phyloP scores from a whole-genome alignment of 371 early-diverging fungal species.

The Dichotomocladium elegans region DNA sequence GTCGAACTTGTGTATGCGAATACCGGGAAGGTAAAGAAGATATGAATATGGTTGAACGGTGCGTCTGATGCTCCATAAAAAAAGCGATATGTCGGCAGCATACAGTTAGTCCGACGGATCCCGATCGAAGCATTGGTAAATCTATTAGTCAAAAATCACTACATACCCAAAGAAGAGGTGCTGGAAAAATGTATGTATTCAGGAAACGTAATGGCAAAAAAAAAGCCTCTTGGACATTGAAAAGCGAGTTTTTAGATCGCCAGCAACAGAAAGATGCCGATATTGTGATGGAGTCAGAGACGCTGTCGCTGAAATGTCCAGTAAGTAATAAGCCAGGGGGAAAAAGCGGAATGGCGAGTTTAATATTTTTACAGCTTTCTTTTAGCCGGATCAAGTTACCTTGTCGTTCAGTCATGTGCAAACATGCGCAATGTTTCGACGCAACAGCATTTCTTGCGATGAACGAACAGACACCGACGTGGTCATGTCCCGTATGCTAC shows the following conservation, averaged over 20 bases:
- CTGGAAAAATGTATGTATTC: slow-evolving; percentile 42
- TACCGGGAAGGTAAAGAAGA: slow-evolving; percentile 43
- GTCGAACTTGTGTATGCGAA: slow-evolving; percentile 59
- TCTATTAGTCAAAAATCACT: slow-evolving; percentile 30
- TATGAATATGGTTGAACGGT: neutral
- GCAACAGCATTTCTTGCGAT: slow-evolving; percentile 60
- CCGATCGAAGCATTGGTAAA: slow-evolving; percentile 41
- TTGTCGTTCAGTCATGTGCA: slow-evolving; percentile 55
- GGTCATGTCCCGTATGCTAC: slow-evolving; percentile 76
- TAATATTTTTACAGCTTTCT: slow-evolving; percentile 41
- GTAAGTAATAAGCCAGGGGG: slow-evolving; percentile 23
- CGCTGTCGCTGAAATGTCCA: slow-evolving; percentile 55
- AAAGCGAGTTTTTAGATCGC: slow-evolving; percentile 8
- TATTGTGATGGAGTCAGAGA: slow-evolving; percentile 50
- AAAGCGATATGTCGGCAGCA: slow-evolving; percentile 42
- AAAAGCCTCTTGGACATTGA: neutral
- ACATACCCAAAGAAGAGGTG: slow-evolving; percentile 43
- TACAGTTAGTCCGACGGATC: slow-evolving; percentile 41
- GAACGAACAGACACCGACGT: slow-evolving; percentile 67
- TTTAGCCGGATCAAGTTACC: slow-evolving; percentile 63
- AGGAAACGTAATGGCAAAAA: neutral
- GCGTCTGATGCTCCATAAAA: neutral
- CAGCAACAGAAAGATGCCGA: slow-evolving; percentile 46
- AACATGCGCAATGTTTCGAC: slow-evolving; percentile 79
- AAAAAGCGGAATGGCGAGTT: neutral